A percentile compares a stretch with the other conserved stretches of the same genome.
Evolutionary conservation across 2,329 filamentous ascomycete species (phyloP).

Genomic region (Aureobasidium namibiae): DNA sequence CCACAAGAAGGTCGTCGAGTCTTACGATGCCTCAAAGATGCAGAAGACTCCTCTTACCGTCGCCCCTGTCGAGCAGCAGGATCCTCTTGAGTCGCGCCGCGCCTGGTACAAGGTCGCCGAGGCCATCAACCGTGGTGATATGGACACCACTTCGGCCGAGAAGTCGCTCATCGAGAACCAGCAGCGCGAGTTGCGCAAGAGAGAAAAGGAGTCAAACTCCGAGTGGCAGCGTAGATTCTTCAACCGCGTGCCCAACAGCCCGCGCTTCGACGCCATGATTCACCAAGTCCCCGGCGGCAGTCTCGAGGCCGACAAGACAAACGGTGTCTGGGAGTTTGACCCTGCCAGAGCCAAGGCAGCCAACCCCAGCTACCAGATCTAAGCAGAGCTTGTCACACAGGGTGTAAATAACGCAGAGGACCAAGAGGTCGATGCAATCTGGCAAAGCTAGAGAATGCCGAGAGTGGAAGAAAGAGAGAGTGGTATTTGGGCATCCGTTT

Average conservation of each 20-base stretch:
- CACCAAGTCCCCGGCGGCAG: conserved; percentile 32
- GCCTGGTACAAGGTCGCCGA: conserved; percentile 82
- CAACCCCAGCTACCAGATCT: conserved; percentile 1
- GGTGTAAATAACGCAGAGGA: neutral
- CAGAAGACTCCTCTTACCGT: conserved; percentile 60
- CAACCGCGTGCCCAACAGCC: conserved; percentile 34
- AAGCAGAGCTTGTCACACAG: neutral
- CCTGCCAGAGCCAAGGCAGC: conserved; percentile 3
- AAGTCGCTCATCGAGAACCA: conserved; percentile 87
- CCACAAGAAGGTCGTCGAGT: conserved; percentile 37
- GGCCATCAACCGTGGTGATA: conserved; percentile 72
- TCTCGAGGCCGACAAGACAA: conserved; percentile 57
- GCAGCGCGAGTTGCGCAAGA: conserved; percentile 67
- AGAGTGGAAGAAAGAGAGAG: neutral
- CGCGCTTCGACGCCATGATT: conserved; percentile 41
- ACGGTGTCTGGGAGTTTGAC: conserved; percentile 59
- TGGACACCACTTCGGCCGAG: conserved; percentile 68
- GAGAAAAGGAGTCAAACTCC: conserved; percentile 65
- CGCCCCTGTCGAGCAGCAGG: conserved; percentile 67
- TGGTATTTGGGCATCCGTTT: neutral
- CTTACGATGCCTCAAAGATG: conserved; percentile 39
- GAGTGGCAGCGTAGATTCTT: conserved; percentile 86
- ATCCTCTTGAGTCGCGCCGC: conserved; percentile 76
- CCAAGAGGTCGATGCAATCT: neutral
- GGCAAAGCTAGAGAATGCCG: too few relatives aligned